phyloP scores from a whole-genome alignment of 768 basidiomycete genomes.

The Clitopilus hobsonii region DNA sequence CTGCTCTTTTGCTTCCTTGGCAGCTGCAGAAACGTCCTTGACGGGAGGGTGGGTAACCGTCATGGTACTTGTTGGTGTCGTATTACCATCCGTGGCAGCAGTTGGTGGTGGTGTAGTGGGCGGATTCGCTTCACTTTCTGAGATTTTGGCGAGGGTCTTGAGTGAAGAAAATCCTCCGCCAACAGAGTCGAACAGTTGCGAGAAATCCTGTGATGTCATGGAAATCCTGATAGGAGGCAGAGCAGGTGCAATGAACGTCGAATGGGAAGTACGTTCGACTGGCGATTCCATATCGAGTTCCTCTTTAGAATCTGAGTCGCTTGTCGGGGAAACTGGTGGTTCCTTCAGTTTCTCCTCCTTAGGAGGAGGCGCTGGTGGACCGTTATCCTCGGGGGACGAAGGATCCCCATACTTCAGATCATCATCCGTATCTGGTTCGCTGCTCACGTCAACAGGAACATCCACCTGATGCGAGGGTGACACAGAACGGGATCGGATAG shows the following conservation, averaged over 20 bases:
- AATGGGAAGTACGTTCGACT: slow-evolving; percentile 60
- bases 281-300: slow-evolving; percentile 48
- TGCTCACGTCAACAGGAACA: slow-evolving; percentile 70
- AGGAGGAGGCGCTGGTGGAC: slow-evolving; percentile 40
- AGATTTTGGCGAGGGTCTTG: slow-evolving; percentile 41
- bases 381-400: slow-evolving; percentile 3
- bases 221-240: slow-evolving; percentile 91
- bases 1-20: slow-evolving; percentile 11
- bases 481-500: slow-evolving; percentile 39
- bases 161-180: slow-evolving; percentile 40
- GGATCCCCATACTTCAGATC: slow-evolving; percentile 39
- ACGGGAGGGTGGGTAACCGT: slow-evolving; percentile 11
- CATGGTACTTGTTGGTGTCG: slow-evolving; percentile 21
- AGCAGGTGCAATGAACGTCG: slow-evolving; percentile 83
- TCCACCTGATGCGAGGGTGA: slow-evolving; percentile 64
- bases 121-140: slow-evolving; percentile 23
- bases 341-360: slow-evolving; percentile 26
- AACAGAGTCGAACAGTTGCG: slow-evolving; percentile 61
- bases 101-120: slow-evolving; percentile 31
- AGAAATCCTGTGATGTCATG: slow-evolving; percentile 78
- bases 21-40: slow-evolving; percentile 10
- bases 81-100: slow-evolving; percentile 20
- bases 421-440: slow-evolving; percentile 67
- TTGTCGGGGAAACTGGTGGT: neutral
- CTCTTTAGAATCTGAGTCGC: neutral